Percentiles rank a stretch among this genome's conserved stretches.
These are phyloP conservation scores for Friedmanniomyces endolithicus DNA, from an alignment of 495 filamentous ascomycete genomes.

Conservation along the genomic window DNA sequence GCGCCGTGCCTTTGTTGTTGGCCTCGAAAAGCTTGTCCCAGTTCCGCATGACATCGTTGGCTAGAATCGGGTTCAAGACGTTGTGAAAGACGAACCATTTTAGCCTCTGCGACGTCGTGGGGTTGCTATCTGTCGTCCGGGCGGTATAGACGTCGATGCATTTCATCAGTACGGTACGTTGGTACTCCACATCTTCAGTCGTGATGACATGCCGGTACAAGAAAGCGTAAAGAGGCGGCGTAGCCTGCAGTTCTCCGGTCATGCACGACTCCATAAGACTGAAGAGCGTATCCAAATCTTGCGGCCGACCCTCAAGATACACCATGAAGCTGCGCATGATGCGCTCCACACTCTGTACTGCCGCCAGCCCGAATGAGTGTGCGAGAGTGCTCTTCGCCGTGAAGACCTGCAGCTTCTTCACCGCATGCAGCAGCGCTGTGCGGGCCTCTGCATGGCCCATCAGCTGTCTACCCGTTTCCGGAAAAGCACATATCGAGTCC, in stretches of 20 bases:
- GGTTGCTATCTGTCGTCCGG: neutral
- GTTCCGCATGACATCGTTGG: constrained; percentile 81
- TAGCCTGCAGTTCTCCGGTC: constrained; percentile 63
- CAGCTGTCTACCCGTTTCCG: constrained; percentile 56
- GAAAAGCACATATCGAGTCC: constrained; percentile 54
- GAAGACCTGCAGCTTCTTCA: constrained; percentile 61
- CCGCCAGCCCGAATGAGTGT: constrained; percentile 62
- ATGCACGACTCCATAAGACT: constrained; percentile 75
- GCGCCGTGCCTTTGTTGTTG: constrained; percentile 48
- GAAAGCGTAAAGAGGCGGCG: constrained; percentile 61
- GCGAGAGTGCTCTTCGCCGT: constrained; percentile 57
- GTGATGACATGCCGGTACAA: constrained; percentile 78
- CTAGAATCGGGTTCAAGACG: constrained; percentile 89
- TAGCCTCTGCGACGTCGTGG: constrained; percentile 61
- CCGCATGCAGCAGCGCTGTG: constrained; percentile 52
- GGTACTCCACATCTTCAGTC: constrained; percentile 77
- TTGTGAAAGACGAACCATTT: constrained; percentile 89
- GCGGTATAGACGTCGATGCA: constrained; percentile 75
- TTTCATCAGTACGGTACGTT: constrained; percentile 68
- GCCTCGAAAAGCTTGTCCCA: constrained; percentile 39
- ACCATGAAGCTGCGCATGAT: constrained; percentile 75
- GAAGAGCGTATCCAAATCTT: constrained; percentile 83
- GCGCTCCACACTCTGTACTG: constrained; percentile 78
- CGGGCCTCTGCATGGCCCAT: constrained; percentile 61
- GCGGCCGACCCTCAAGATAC: constrained; percentile 58